Percentiles rank a stretch among this genome's conserved stretches.
phyloP scores from a whole-genome alignment of 2,329 filamentous ascomycete species.

The Niveomyces coronatus region DNA sequence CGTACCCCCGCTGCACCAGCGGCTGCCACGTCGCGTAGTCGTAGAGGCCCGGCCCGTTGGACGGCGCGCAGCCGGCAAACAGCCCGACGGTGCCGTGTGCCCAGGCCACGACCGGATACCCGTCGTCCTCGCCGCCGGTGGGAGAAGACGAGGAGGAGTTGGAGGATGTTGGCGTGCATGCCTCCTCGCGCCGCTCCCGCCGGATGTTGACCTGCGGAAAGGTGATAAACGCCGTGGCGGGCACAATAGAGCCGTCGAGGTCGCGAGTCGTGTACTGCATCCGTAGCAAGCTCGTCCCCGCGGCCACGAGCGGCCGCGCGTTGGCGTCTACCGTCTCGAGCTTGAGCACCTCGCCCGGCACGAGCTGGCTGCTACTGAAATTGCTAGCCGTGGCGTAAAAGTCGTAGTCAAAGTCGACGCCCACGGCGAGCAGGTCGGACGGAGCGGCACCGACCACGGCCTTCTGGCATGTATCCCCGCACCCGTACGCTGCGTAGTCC shows the following conservation, averaged over 20 bases:
- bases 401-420: slow-evolving; percentile 8
- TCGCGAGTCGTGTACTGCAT: slow-evolving; percentile 14
- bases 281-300: slow-evolving; percentile 11
- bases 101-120: slow-evolving; percentile 8
- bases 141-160: too few relatives aligned
- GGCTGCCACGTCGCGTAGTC: slow-evolving; percentile 12
- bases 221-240: slow-evolving; percentile 13
- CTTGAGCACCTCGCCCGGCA: slow-evolving; percentile 13
- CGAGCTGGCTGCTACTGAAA: slow-evolving; percentile 6
- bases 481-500: slow-evolving; percentile 8
- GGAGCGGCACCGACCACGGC: slow-evolving; percentile 1
- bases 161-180: too few relatives aligned
- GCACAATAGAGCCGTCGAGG: slow-evolving; percentile 10
- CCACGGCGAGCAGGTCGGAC: slow-evolving; percentile 1
- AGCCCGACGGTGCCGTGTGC: slow-evolving; percentile 14
- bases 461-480: slow-evolving; percentile 8
- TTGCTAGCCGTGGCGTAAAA: slow-evolving; percentile 12
- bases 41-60: slow-evolving; percentile 9
- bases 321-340: slow-evolving; percentile 10
- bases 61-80: slow-evolving; percentile 12
- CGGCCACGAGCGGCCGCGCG: slow-evolving; percentile 4
- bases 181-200: neutral
- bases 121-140: neutral
- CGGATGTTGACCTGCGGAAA: neutral
- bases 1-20: slow-evolving; percentile 10